Evolutionary conservation across 2,329 filamentous ascomycete species (phyloP).

Genomic region (Fusarium tupiense): DNA sequence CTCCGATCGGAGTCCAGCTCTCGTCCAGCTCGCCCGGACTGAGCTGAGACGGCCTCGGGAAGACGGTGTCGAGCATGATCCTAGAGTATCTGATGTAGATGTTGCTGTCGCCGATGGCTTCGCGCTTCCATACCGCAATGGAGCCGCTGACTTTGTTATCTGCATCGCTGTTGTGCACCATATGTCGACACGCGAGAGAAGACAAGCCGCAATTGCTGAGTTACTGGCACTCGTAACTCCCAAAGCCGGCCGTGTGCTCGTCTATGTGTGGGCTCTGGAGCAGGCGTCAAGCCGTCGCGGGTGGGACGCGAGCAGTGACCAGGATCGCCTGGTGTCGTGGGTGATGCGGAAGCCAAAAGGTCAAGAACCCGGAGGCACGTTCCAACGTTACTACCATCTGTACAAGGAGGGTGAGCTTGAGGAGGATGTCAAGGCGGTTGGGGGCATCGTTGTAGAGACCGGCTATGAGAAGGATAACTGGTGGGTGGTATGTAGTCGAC

Average conservation of each 20-base stretch:
- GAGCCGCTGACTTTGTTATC: conserved; percentile 80
- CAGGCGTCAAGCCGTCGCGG: conserved; percentile 86
- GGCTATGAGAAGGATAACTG: conserved; percentile 99
- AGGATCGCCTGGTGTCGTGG: conserved; percentile 97
- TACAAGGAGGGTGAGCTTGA: conserved; percentile 90
- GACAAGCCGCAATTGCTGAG: conserved; percentile 75
- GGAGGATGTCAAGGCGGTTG: conserved; percentile 76
- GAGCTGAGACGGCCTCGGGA: conserved; percentile 31
- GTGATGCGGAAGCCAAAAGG: conserved; percentile 65
- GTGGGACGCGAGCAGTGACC: conserved; percentile 84
- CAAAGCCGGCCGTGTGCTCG: conserved; percentile 74
- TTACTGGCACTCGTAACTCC: conserved; percentile 73
- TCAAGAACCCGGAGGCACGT: conserved; percentile 63
- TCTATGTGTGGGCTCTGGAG: conserved; percentile 97
- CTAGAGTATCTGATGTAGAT: conserved; percentile 61
- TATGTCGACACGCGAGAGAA: conserved; percentile 78
- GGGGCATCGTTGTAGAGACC: conserved; percentile 77
- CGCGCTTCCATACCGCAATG: conserved; percentile 77
- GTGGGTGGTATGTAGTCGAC: conserved; percentile 77
- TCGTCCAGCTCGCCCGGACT: conserved; percentile 60
- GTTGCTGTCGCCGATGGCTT: conserved; percentile 85
- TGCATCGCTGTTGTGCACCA: conserved; percentile 96
- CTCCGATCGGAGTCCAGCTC: conserved; percentile 78
- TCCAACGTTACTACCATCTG: conserved; percentile 93
- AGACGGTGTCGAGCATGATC: conserved; percentile 21